Evolutionary conservation across 2,329 filamentous ascomycete species (phyloP), one percentile per base, ranked within the genome.

Genomic region (Colletotrichum lini): DNA sequence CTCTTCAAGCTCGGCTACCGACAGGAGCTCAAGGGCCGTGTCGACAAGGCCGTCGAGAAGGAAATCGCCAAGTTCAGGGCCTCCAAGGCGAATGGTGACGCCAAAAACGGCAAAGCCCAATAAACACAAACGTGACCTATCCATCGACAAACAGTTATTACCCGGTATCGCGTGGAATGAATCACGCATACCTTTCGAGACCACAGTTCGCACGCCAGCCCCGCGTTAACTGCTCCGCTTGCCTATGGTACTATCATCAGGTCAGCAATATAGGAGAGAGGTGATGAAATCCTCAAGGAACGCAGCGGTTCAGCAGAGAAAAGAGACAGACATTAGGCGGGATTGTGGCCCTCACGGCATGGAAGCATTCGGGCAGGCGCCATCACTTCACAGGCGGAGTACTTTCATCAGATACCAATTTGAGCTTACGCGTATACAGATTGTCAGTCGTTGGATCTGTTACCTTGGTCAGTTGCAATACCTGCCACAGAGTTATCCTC

Each of bases 1-100:
- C 87, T 99, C 35, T 99, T 99, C 85, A 91, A 88, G 77, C 89
- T 97, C 61, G 96, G 96, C 59, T 99, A 98, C 82, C 90, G 96
- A 71, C 93, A 92, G 1, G 95, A 97, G 81, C 86, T 99, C 75
- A 94, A 96, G 84, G 88, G 89, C 72, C 90, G 96, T 61, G 90
- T 98, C 54, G 90, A 96, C 73, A 91, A 91, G 79, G 90, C 89
- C 47, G 94, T 98, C 4, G 83, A 91, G 78, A 85, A 89, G 75
- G 94, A 98, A 80, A 88, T 98, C 74, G 87, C 89, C 75, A 96
- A 94, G 82, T 92, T 95, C 79, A 90, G 85, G 77, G 84, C 87
- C 45, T 83, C 85, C 72, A 90, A 91, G 77, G 84, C 84, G 62
- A 83, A 84, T 44, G 70, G 67, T 12, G 77, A 76, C 6, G 76